phyloP scores from a whole-genome alignment of 495 filamentous ascomycete species.

The Penicillium silybi region DNA sequence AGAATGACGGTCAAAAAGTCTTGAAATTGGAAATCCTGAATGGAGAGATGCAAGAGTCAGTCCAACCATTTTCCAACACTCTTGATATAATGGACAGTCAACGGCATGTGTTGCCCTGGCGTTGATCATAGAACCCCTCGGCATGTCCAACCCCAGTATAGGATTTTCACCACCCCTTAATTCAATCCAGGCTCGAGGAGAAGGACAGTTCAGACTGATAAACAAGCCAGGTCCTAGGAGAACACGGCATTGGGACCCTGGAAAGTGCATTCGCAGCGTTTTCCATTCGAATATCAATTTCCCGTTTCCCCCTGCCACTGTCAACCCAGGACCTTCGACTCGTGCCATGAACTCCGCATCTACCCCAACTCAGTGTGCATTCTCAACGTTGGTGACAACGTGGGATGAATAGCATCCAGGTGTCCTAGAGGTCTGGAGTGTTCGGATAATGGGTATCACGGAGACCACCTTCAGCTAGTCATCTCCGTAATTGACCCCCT shows the following conservation, averaged over 20 bases:
- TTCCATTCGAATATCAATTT: conserved; percentile 11
- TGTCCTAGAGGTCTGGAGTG: background rate
- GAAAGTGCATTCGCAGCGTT: conserved; percentile 12
- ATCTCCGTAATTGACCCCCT: background rate
- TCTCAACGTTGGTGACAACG: background rate
- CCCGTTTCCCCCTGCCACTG: background rate
- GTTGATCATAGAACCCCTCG: conserved; percentile 9
- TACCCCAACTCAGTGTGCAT: background rate
- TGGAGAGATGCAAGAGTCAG: conserved; percentile 6
- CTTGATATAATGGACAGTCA: conserved; percentile 1
- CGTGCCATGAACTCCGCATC: too few relatives aligned
- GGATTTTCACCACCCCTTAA: conserved; percentile 18
- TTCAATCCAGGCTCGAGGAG: conserved; percentile 3
- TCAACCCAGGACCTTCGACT: background rate
- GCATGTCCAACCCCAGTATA: conserved; percentile 15
- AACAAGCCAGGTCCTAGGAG: conserved; percentile 3
- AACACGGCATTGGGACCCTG: background rate
- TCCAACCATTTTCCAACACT: background rate
- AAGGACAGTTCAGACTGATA: conserved; percentile 11
- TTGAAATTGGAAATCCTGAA: conserved; percentile 1
- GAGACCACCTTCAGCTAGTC: background rate
- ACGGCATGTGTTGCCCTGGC: conserved; percentile 27
- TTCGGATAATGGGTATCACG: background rate
- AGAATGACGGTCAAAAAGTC: conserved; percentile 1
- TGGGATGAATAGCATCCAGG: background rate